Base-by-base conservation (phyloP, 176 grass and related monocot genomes). In the Triticum monococcum region DNA sequence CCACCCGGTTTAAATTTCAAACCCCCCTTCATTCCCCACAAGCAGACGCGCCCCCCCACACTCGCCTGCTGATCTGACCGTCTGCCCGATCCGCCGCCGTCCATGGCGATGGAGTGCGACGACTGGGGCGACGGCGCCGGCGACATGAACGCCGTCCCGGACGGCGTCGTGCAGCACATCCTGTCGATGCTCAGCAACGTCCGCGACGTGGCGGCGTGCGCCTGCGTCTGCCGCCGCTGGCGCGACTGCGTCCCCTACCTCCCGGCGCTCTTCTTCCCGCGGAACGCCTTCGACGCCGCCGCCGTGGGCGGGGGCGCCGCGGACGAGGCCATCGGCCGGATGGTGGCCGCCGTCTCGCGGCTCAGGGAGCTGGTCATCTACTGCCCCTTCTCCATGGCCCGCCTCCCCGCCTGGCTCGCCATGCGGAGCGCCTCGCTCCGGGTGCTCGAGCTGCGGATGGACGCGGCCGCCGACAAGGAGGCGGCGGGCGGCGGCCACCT, bases 291-390 rank as follows among this genome's bases (percentile, higher is more conserved):
- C 65, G 90, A 94, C 20, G 54, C 78, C 0, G 71, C 40, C 9
- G 45, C 78, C 32, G 20, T 48, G 1, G 70, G 84, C 30, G 26
- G 68, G 23, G 88, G 72, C 37, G 72, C 64, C 3, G 91, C 88
- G 7, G 94, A 99, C 85, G 89, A 81, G 32, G 82, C 82, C 77
- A 99, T 99, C 68, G 90, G 85, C 14, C 89, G 92, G 64, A 99
- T 99, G 97, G 77, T 99, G 57, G 67, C 38, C 10, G 30, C 86
- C 63, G 90, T 90, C 40, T 50, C 50, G 40, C 82, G 89, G 68
- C 87, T 99, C 33, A 78, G 89, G 88, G 92, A 91, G 84, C 92
- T 99, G 6, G 94, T 99, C 70, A 86, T 99, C 61, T 99, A 99
- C 85, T 96, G 97, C 63, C 94, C 97, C 50, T 99, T 99, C 85